Conservation (phyloP, 305 asterid species). For the Solanum hybrid region DNA sequence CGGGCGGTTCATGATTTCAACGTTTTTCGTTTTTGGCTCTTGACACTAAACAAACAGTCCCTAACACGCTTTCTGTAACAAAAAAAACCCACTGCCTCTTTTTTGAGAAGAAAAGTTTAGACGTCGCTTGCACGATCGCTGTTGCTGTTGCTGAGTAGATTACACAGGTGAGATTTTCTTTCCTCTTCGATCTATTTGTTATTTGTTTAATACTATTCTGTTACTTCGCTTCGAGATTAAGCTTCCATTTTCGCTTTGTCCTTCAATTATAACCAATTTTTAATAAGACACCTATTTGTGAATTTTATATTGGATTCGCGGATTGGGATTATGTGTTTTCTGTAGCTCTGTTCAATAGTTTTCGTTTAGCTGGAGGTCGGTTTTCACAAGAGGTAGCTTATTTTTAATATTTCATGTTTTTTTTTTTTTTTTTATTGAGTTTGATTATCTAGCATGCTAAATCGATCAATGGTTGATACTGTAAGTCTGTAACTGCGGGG, state of each 20-base stretch:
- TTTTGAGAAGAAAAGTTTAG: not conserved
- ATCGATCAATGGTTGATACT: not conserved
- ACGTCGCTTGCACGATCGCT: slow-evolving; percentile 60
- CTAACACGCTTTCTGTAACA: not conserved
- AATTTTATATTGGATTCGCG: not conserved
- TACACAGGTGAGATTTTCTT: slow-evolving; percentile 14
- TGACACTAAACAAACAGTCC: not conserved
- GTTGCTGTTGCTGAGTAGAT: not conserved
- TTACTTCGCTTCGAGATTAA: slow-evolving; percentile 29
- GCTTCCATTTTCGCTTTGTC: slow-evolving; percentile 3
- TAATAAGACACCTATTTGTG: not conserved
- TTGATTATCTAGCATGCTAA: not conserved
- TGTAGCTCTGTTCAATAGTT: not conserved
- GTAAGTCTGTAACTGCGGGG: not conserved
- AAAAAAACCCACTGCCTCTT: not conserved
- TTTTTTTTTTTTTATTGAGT: no score
- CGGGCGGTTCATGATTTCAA: not conserved
- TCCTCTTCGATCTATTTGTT: not conserved
- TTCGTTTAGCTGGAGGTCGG: not conserved
- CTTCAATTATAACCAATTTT: not conserved
- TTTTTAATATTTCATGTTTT: not conserved
- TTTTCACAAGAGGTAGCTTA: not conserved
- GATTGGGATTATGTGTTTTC: not conserved
- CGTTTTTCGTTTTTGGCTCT: not conserved
- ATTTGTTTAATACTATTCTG: slow-evolving; percentile 4